Evolutionary conservation across 176 grass and related monocot species (phyloP), one percentile per base, ranked within the genome.

Genomic region (Oryza coarctata): DNA sequence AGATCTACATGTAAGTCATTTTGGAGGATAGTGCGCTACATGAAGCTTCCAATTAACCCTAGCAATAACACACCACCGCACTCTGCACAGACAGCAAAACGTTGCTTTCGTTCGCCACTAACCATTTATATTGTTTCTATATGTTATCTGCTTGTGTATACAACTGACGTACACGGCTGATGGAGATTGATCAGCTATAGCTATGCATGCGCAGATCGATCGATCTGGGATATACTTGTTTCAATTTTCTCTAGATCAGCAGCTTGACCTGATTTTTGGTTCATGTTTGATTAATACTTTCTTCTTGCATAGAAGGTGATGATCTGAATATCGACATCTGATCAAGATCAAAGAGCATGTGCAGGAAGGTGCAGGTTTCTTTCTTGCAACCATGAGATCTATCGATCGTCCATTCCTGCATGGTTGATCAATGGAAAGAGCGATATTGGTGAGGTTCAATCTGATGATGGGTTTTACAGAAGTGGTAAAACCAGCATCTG

Each of bases 381-480:
- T 44, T 68, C 35, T 33, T 47, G 69, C 33, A 30, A 25, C 17
- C 38, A 60, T 30, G n/a, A 14, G 76, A 45, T 45, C 10, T 12
- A 72, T 11, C 26, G 1, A 72, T 11, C 26, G 1, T 40, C 18
- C 27, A 73, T 44, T 22, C 33, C 12, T 68, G 45, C 38, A 34
- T 36, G 62, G 29, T 63, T 65, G 50, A 65, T 76, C 9, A 65
- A 73, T 77, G 82, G 72, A 71, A 75, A 81, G 87, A 97, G 95
- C 87, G 95, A 95, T 98, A 91, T 98, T 98, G 95, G 95, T 97
- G 95, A 91, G 95, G 95, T 97, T 97, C 95, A 94, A 94, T 97
- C 95, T 76, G 92, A 94, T 80, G 74, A 41, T 82, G 40, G 86
- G 22, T 85, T 69, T 89, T 89, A 82, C 81, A 29, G 15, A 0